Evolutionary conservation across 2,329 filamentous ascomycete species (phyloP).

Genomic region (Ophiostoma fasciatum): DNA sequence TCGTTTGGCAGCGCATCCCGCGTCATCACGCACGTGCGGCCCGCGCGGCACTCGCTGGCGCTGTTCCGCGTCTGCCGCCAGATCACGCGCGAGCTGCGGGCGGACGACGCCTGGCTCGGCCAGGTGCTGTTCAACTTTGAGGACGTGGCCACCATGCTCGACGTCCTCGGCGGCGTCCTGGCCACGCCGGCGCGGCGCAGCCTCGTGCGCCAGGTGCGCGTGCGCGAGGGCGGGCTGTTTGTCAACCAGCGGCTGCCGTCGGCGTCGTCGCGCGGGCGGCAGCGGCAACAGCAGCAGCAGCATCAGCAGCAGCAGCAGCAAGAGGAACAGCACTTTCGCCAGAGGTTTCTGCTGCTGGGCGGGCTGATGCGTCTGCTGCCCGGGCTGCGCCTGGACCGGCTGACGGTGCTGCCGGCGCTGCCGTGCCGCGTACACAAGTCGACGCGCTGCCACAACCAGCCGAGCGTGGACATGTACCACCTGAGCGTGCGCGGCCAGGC

Average conservation of each 20-base stretch:
- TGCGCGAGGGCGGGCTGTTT: conserved; percentile 10
- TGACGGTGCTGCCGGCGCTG: conserved; percentile 11
- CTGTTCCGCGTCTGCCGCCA: conserved; percentile 12
- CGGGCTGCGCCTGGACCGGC: conserved; percentile 10
- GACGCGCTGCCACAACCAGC: conserved; percentile 5
- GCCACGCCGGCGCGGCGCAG: conserved; percentile 6
- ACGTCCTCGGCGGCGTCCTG: conserved; percentile 9
- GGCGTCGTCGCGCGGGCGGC: not conserved
- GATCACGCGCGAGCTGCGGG: conserved; percentile 9
- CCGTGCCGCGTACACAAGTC: conserved; percentile 9
- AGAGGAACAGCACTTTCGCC: not conserved
- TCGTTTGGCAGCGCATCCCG: too few relatives aligned
- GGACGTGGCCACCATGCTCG: conserved; percentile 11
- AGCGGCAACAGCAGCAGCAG: not conserved
- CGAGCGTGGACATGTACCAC: conserved; percentile 7
- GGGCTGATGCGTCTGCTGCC: conserved; percentile 12
- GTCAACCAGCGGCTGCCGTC: conserved; percentile 4
- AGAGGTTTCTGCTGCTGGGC: conserved; percentile 9
- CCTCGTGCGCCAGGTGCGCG: conserved; percentile 10
- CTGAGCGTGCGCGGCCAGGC: conserved; percentile 5
- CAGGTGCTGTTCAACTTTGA: conserved; percentile 14
- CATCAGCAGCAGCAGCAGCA: not conserved
- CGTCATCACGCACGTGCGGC: conserved; percentile 8
- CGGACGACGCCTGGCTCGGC: conserved; percentile 11
- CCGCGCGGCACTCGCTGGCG: conserved; percentile 11